Conservation (phyloP, 768 basidiomycete genomes). For the Leccinellum luteum region DNA sequence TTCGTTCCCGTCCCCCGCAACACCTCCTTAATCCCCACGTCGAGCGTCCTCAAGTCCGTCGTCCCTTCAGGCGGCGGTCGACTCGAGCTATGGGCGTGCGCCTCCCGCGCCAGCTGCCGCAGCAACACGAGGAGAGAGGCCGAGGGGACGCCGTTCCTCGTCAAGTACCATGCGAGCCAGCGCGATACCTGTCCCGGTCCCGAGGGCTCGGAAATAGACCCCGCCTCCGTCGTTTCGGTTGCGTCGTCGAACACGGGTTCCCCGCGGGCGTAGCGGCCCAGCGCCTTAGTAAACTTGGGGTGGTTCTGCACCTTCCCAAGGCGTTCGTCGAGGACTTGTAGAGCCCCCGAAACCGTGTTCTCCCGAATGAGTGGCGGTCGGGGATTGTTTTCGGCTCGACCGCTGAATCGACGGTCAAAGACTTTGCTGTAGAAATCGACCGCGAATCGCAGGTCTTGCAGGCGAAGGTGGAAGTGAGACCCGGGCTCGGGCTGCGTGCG, state of each 20-base stretch:
- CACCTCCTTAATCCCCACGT: slow-evolving; percentile 76
- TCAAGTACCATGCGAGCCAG: slow-evolving; percentile 67
- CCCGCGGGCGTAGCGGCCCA: slow-evolving; percentile 58
- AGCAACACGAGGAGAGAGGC: slow-evolving; percentile 64
- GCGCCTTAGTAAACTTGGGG: slow-evolving; percentile 25
- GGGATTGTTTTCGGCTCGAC: slow-evolving; percentile 60
- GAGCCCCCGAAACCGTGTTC: slow-evolving; percentile 62
- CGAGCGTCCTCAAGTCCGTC: slow-evolving; percentile 32
- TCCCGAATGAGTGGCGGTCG: slow-evolving; percentile 71
- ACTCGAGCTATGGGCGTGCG: slow-evolving; percentile 54
- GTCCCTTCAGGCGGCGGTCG: slow-evolving; percentile 54
- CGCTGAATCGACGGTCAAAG: slow-evolving; percentile 73
- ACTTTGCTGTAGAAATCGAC: slow-evolving; percentile 75
- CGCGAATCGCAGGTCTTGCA: slow-evolving; percentile 74
- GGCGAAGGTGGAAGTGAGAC: slow-evolving; percentile 60
- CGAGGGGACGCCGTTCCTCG: slow-evolving; percentile 66
- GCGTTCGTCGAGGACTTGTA: slow-evolving; percentile 59
- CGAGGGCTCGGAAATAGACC: slow-evolving; percentile 8
- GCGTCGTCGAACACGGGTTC: slow-evolving; percentile 36
- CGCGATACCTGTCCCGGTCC: slow-evolving; percentile 27
- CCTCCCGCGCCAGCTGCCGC: slow-evolving; percentile 58
- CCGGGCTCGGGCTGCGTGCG: slow-evolving; percentile 58
- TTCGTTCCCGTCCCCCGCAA: slow-evolving; percentile 83
- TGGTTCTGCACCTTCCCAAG: slow-evolving; percentile 43
- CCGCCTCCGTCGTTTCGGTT: slow-evolving; percentile 8